Evolutionary conservation across 345 rosid species (phyloP).

Genomic region (Melaleuca alternifolia): DNA sequence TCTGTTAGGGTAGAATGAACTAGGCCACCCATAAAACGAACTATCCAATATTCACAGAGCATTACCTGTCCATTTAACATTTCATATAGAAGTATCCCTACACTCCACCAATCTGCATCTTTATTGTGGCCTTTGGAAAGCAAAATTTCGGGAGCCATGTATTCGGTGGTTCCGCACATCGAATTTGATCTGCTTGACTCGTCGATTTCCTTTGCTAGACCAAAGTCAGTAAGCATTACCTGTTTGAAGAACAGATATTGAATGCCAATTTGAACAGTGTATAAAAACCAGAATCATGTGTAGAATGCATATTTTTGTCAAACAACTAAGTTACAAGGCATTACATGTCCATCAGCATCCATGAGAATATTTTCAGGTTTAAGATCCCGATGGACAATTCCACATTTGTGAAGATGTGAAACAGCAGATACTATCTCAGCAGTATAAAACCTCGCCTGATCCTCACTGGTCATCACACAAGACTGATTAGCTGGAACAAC

Average conservation of each 20-base stretch:
- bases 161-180: conserved; percentile 67
- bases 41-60: neutral
- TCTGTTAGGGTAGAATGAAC: neutral
- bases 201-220: conserved; percentile 67
- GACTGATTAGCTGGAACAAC: conserved; percentile 4
- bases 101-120: conserved; percentile 79
- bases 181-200: conserved; percentile 60
- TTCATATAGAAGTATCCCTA: conserved; percentile 56
- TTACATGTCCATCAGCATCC: conserved; percentile 67
- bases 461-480: conserved; percentile 36
- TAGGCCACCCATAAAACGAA: neutral
- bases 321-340: neutral
- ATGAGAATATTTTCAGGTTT: conserved; percentile 72
- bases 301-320: neutral
- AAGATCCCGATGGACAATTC: conserved; percentile 67
- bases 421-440: conserved; percentile 76
- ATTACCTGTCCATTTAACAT: conserved; percentile 65
- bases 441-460: conserved; percentile 61
- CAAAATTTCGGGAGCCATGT: conserved; percentile 74
- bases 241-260: conserved; percentile 1
- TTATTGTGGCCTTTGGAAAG: conserved; percentile 60
- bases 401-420: conserved; percentile 59
- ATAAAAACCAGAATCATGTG: neutral
- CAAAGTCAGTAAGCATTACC: conserved; percentile 70
- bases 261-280: neutral